Base-by-base conservation (phyloP, 2,329 filamentous ascomycete species). In the Purpureocillium lavendulum region DNA sequence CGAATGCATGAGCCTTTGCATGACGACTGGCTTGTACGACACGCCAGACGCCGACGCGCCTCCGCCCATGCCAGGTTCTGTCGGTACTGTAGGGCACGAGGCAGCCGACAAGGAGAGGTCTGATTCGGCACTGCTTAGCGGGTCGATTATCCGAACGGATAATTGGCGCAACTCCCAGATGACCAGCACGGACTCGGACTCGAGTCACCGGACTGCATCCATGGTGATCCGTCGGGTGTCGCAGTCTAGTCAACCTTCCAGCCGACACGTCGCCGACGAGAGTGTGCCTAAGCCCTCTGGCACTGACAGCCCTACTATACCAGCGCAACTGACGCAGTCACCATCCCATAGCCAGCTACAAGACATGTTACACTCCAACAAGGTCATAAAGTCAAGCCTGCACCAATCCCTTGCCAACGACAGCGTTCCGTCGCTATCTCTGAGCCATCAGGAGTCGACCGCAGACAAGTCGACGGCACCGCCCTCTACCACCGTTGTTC, bases 1-100 rank as follows among this genome's bases (percentile, higher is more conserved):
- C 3, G 80, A 87, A 48, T 92, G 87, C 48, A 82, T 87, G 67
- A 77, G 75, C 38, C 69, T 88, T n/a, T 82, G 74, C 42, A 10
- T 58, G 5, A 39, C 54, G 35, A 47, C 49, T 3, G 56, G 59
- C 35, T 41, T 51, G 5, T 52, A 52, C 15, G 45, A 52, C 5
- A 45, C 54, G 28, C 39, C 48, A 7, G 46, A 53, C 9, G 50
- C 52, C 17, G 46, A 49, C 21, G 30, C 28, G 13, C 42, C 49
- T 18, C 49, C 49, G n/a, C 47, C 44, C 10, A 39, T 49, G 16
- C 45, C 52, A 11, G 47, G 44, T 3, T 40, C 45, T 6, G 51
- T 44, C 10, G 32, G 45, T 13, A 48, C 51, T 15, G 45, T 40
- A n/a, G 45, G 51, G 18, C 53, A 49, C 30, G 59, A 54, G 38